Evolutionary conservation across 2,329 filamentous ascomycete genomes (phyloP).

Genomic region (Fusarium tjaetaba): DNA sequence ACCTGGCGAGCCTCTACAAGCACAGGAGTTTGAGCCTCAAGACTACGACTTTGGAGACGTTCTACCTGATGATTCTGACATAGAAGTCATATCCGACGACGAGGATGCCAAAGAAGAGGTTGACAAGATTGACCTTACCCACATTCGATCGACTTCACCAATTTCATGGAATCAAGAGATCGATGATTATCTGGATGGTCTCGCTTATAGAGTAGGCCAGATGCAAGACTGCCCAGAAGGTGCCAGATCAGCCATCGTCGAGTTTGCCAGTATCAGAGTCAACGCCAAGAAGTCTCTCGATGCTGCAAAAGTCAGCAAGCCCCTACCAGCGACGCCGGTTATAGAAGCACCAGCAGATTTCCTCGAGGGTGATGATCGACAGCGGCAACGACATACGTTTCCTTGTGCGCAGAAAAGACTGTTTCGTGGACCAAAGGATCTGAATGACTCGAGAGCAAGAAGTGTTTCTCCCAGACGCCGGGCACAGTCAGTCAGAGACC

Average conservation of each 20-base stretch:
- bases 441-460: neutral
- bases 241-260: conserved; percentile 43
- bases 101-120: neutral
- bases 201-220: conserved; percentile 50
- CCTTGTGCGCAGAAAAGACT: conserved; percentile 7
- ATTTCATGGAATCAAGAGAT: conserved; percentile 12
- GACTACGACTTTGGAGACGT: conserved; percentile 40
- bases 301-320: conserved; percentile 38
- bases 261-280: conserved; percentile 32
- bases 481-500: neutral
- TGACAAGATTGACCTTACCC: conserved; percentile 35
- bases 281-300: neutral
- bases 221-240: conserved; percentile 40
- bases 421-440: neutral
- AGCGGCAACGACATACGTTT: neutral
- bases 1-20: neutral
- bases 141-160: conserved; percentile 18
- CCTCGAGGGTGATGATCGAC: neutral
- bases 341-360: conserved; percentile 39
- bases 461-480: conserved; percentile 13
- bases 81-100: conserved; percentile 24
- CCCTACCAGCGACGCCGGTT: conserved; percentile 46
- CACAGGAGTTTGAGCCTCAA: conserved; percentile 23
- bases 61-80: conserved; percentile 17
- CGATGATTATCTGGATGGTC: conserved; percentile 39